Conservation (phyloP, 2,329 filamentous ascomycete species). For the Coniochaeta sp. region DNA sequence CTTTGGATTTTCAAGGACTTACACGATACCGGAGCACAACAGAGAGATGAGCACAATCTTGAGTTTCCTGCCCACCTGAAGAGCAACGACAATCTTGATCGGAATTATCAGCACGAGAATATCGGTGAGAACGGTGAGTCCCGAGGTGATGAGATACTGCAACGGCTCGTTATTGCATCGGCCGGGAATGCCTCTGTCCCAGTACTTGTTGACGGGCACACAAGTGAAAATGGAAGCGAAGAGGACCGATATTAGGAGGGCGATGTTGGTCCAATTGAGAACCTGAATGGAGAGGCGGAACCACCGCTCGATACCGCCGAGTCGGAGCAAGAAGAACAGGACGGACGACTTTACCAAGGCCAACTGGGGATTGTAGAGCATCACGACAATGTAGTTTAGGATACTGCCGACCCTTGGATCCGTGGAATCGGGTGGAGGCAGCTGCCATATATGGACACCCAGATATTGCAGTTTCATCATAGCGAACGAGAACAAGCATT, state of each 20-base stretch:
- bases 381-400: constrained; percentile 19
- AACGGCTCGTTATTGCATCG: constrained; percentile 9
- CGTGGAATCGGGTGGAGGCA: constrained; percentile 6
- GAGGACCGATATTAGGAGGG: constrained; percentile 20
- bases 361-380: constrained; percentile 23
- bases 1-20: constrained; percentile 6
- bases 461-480: constrained; percentile 11
- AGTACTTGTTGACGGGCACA: constrained; percentile 17
- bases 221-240: constrained; percentile 24
- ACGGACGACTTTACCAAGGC: constrained; percentile 24
- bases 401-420: constrained; percentile 15
- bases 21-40: constrained; percentile 15
- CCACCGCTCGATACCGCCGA: constrained; percentile 17
- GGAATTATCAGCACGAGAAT: constrained; percentile 13
- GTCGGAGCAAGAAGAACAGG: constrained; percentile 22
- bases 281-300: constrained; percentile 19
- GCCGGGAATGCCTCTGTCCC: constrained; percentile 14
- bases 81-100: constrained; percentile 13
- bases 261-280: constrained; percentile 19
- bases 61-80: constrained; percentile 10
- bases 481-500: constrained; percentile 7
- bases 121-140: constrained; percentile 16
- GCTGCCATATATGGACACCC: constrained; percentile 8
- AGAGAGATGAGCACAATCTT: constrained; percentile 10
- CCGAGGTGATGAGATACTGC: constrained; percentile 13